Conservation (phyloP, 148 eudicot species). For the Cornus controversa region DNA sequence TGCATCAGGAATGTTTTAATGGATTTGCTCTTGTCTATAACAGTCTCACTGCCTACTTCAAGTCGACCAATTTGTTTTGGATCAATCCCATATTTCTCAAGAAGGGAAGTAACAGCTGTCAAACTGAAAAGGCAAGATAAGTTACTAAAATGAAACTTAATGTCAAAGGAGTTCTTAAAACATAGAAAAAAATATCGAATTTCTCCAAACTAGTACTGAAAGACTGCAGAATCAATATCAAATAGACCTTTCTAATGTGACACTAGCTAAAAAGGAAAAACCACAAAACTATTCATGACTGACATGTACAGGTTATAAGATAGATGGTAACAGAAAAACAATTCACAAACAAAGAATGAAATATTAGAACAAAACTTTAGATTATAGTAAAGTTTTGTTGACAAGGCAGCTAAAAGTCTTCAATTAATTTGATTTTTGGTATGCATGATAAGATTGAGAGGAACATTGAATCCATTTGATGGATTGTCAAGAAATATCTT, state of each 20-base stretch:
- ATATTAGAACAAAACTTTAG: too few relatives aligned
- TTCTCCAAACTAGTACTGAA: neutral
- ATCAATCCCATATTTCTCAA: conserved; percentile 80
- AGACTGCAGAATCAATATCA: neutral
- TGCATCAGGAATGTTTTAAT: conserved; percentile 98
- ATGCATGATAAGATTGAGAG: too few relatives aligned
- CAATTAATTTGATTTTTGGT: too few relatives aligned
- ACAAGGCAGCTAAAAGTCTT: too few relatives aligned
- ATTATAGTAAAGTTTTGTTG: too few relatives aligned
- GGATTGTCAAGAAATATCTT: too few relatives aligned
- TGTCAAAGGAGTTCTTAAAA: neutral
- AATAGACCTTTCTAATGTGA: neutral
- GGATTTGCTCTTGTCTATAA: conserved; percentile 97
- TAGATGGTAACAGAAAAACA: neutral
- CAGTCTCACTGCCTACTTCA: conserved; percentile 99
- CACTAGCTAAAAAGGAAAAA: conserved; percentile 1
- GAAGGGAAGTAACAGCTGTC: conserved; percentile 88
- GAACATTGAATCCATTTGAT: too few relatives aligned
- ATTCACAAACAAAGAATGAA: neutral
- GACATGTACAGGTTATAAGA: neutral
- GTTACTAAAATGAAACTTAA: neutral
- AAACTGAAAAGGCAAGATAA: conserved; percentile 42
- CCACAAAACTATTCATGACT: neutral
- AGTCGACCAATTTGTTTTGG: conserved; percentile 88
- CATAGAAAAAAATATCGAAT: neutral